These are phyloP conservation scores for Dryadomyces quercivorus DNA, from an alignment of 2,329 filamentous ascomycete species.

Conservation along the genomic window DNA sequence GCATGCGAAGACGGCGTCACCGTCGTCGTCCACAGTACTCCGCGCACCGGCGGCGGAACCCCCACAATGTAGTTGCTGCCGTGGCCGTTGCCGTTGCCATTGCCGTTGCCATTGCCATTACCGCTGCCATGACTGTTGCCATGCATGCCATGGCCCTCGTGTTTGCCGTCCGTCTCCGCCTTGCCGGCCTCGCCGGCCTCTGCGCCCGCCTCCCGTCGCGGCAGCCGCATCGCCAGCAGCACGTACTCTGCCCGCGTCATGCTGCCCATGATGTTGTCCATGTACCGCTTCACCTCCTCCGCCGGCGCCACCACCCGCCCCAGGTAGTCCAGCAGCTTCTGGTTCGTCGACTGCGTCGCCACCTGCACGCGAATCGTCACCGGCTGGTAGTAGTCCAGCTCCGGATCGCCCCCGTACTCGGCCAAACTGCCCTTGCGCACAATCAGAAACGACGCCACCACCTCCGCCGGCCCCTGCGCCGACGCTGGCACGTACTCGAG, in stretches of 20 bases:
- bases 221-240: constrained; percentile 53
- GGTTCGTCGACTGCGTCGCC: constrained; percentile 18
- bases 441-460: constrained; percentile 66
- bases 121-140: no score
- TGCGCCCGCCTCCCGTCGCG: constrained; percentile 24
- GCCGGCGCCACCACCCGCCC: constrained; percentile 48
- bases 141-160: neutral
- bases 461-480: constrained; percentile 37
- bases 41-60: constrained; percentile 8
- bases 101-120: neutral
- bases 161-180: constrained; percentile 16
- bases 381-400: constrained; percentile 64
- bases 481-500: constrained; percentile 47
- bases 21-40: constrained; percentile 13
- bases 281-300: constrained; percentile 52
- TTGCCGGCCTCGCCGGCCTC: constrained; percentile 9
- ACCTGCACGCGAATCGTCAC: constrained; percentile 45
- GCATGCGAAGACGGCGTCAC: constrained; percentile 1
- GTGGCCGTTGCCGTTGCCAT: neutral
- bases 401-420: constrained; percentile 50
- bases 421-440: constrained; percentile 59
- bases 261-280: constrained; percentile 59
- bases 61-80: constrained; percentile 3
- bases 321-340: constrained; percentile 48
- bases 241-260: constrained; percentile 58